Evolutionary conservation across 164 flowering plant species (phyloP), one percentile per base, ranked within the genome.

Genomic region (Aristolochia contorta): DNA sequence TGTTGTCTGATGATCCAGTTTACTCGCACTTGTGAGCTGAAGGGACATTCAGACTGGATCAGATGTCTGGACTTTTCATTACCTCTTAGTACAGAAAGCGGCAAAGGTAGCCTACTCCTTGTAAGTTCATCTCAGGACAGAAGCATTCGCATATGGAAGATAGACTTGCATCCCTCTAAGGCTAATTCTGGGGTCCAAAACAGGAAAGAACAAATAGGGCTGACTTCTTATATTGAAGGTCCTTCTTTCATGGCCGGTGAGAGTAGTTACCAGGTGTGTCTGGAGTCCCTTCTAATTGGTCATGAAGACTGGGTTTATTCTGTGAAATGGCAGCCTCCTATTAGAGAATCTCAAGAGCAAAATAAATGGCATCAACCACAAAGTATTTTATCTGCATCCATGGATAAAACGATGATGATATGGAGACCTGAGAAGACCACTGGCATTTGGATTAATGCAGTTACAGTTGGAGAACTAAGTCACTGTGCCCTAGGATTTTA

Each of bases 231-330:
- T 69, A 93, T 93, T 63, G 82, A 88, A 73, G 97, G 97, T 66
- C 99, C 97, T 48, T 69, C 83, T 4, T 56, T 93, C 63, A 54
- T 71, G 18, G 78, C 82, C 61, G 96, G 95, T 56, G 71, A 79
- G 60, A 71, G 47, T 60, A 80, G 86, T 56, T 93, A 86, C 73
- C 96, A 85, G 69, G 79, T 90, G 51, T 93, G 95, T 51, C 59
- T 90, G 54, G 99, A 93, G 71, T 93, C 99, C 63, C 83, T 90
- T 55, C 85, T 90, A 25, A 78, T 88, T 72, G 96, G 99, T 25
- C 99, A 90, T 77, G 99, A 93, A 69, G 97, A 93, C 72, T 93
- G 99, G 99, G 96, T 93, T 5, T 93, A 93, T 70, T 93, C 99
- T 24, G 99, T 90, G 58, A 72, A 82, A 66, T 93, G 99, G 97